Evolutionary conservation across 2,329 filamentous ascomycete species (phyloP), one percentile per base, ranked within the genome.

Genomic region (Beauveria caledonica): DNA sequence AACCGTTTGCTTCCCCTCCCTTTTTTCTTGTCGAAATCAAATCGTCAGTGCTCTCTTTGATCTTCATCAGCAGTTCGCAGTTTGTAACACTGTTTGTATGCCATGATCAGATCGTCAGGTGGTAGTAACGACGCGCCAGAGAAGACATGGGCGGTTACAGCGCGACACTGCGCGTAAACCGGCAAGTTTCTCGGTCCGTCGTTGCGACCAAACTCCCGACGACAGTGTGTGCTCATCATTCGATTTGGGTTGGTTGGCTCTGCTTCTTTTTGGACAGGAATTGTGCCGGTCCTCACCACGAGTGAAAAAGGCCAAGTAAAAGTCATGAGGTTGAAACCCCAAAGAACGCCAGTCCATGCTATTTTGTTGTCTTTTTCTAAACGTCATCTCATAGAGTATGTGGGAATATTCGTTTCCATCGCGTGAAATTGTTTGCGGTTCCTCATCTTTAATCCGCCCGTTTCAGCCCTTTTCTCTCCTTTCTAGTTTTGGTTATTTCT

Each of bases 41-140:
- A 74, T 75, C 77, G 77, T 81, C 79, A 78, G 79, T 71, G 79
- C 79, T 81, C 79, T 85, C 82, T 84, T 85, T 85, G 78, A 76
- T 84, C 81, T 70, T 80, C 80, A 67, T 66, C 64, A 68, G 68
- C 60, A 60, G 1, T 52, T 49, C n/a, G 33, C 50, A 42, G 50
- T 17, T 49, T 60, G 58, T 60, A 48, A 46, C 64, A 66, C 67
- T 42, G 60, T 46, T 2, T 23, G 19, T 15, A 27, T 56, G 59
- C 51, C 52, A 46, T 40, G 53, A 65, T 73, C 71, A 78, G 75
- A 73, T 78, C 71, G 68, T 73, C 69, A 65, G 66, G 36, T 61
- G 58, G 65, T 52, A 65, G 60, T 58, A 63, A 61, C 60, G 21
- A 49, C 39, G 25, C 19, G 56, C 63, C 39, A 15, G 15, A 15